Evolutionary conservation across 352 stramenopile genomes (phyloP), one percentile per base, ranked within the genome.

Genomic region (Globisporangium recalcitrans): DNA sequence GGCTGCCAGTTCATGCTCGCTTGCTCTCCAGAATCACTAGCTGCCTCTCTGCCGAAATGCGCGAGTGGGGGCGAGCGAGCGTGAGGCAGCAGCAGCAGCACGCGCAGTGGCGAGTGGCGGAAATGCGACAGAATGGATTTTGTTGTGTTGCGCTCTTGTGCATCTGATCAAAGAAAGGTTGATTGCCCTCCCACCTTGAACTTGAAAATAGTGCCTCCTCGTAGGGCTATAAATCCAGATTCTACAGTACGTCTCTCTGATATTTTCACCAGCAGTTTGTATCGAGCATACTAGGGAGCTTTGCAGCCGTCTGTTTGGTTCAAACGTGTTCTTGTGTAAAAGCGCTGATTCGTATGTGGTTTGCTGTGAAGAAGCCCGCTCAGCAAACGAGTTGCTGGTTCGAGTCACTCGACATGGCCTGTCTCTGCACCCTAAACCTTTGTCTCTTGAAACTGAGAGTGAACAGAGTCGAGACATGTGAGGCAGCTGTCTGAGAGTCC

Each of bases 1-100:
- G 73, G 76, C 64, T 93, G 84, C 3, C 51, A 61, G 52, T 77
- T 80, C 77, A 87, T 86, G 10, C n/a, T 51, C 40, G 5, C 40
- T 24, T 13, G 5, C 49, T 55, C 6, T 16, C 26, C 1, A n/a
- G n/a, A n/a, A n/a, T 26, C 36, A 7, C 14, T 38, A 10, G 24
- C 26, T 54, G 14, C 21, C 26, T 22, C 9, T 3, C 9, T 40
- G 34, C 19, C 34, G 34, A 19, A 40, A 40, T 40, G 34, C 34
- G 13, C 34, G 4, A 40, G 34, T 40, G 10, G 1, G 10, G 32
- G 10, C 3, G 34, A 19, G 11, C 2, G 32, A 6, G 27, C 27
- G 32, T 11, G 32, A 38, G 32, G 9, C 32, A 38, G 27, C 27
- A 31, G n/a, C n/a, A n/a, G n/a, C n/a, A n/a, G n/a, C n/a, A n/a